Percentiles rank a stretch among this genome's conserved stretches.
Evolutionary conservation across 305 asterid genomes (phyloP).

Genomic region (Solanum hybrid): DNA sequence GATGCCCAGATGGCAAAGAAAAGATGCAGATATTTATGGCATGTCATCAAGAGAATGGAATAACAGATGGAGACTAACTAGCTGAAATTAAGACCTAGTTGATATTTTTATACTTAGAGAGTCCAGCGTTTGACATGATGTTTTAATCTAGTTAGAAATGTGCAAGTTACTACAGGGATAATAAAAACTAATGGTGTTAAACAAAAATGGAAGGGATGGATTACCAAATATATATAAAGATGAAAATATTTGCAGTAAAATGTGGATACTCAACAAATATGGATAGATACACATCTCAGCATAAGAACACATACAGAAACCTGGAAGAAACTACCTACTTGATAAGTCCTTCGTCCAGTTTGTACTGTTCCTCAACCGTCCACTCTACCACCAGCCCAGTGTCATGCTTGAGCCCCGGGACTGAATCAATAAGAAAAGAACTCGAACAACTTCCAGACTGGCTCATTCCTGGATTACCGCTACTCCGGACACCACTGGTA

Average conservation of each 20-base stretch:
- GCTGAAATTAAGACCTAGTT: neutral
- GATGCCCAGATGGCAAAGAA: neutral
- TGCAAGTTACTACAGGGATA: neutral
- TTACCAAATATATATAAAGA: neutral
- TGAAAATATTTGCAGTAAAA: neutral
- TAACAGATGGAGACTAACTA: neutral
- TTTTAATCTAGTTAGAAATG: neutral
- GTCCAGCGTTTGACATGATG: neutral
- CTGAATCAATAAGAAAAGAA: constrained; percentile 52
- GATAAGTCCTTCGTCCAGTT: constrained; percentile 71
- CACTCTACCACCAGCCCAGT: constrained; percentile 73
- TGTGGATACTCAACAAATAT: neutral
- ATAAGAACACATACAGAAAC: neutral
- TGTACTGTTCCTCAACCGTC: constrained; percentile 71
- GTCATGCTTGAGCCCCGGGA: constrained; percentile 71
- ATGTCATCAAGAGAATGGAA: neutral
- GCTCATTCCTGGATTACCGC: constrained; percentile 10
- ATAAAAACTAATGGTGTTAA: neutral
- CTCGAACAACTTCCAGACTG: constrained; percentile 14
- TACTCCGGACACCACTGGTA: neutral
- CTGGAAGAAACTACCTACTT: constrained; percentile 59
- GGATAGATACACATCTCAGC: neutral
- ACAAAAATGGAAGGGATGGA: neutral
- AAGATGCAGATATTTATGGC: neutral
- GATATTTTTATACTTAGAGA: neutral